Conservation (phyloP, 768 basidiomycete genomes). For the Leccinellum rugosiceps region DNA sequence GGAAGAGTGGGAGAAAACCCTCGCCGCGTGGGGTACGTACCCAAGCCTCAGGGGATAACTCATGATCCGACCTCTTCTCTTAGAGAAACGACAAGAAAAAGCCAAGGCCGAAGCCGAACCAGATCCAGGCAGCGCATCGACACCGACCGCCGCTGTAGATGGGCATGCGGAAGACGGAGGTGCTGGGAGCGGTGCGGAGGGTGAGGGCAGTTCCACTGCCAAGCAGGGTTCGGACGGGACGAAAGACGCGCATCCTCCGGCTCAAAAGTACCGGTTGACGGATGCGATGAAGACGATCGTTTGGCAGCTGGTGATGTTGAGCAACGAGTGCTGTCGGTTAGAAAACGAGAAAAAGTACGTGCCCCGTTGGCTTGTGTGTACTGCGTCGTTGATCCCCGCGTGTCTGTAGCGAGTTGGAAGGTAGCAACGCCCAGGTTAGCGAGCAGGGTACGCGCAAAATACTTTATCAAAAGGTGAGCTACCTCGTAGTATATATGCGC, state of each 20-base stretch:
- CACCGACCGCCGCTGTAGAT: constrained; percentile 23
- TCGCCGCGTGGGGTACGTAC: constrained; percentile 62
- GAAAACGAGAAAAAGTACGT: constrained; percentile 62
- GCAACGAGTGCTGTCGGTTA: constrained; percentile 75
- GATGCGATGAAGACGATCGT: constrained; percentile 77
- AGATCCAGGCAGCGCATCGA: constrained; percentile 32
- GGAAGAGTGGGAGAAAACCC: constrained; percentile 74
- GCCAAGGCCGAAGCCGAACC: constrained; percentile 29
- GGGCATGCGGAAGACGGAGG: constrained; percentile 32
- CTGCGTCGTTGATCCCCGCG: background rate
- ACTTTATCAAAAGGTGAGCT: constrained; percentile 70
- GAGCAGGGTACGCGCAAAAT: constrained; percentile 79
- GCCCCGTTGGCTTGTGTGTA: background rate
- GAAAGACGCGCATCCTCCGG: constrained; percentile 56
- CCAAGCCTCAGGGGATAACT: background rate
- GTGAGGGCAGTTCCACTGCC: constrained; percentile 16
- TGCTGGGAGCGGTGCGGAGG: constrained; percentile 25
- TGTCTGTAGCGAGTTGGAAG: constrained; percentile 50
- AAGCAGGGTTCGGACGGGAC: constrained; percentile 30
- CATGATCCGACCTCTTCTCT: background rate
- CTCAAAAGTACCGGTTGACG: constrained; percentile 74
- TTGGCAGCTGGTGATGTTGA: constrained; percentile 77
- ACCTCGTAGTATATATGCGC: too few relatives aligned
- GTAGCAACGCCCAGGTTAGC: constrained; percentile 66
- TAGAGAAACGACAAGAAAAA: constrained; percentile 60